Base-by-base conservation (phyloP, 2,329 filamentous ascomycete genomes). In the Tolypocladium cylindrosporum region DNA sequence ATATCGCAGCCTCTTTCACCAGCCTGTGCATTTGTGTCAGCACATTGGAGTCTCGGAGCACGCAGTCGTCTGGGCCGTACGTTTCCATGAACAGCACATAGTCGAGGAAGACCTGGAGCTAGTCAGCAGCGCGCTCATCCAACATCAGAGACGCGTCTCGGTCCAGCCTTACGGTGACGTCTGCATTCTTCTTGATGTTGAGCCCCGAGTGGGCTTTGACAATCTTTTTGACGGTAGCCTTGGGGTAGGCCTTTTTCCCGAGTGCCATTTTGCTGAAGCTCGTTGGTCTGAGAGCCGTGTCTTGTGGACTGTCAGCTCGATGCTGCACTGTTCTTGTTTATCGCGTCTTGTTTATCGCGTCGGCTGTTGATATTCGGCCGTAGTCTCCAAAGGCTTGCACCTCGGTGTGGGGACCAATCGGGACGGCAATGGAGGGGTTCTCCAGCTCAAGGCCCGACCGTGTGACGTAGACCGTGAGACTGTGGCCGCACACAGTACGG, bases 121-220 rank as follows among this genome's bases (percentile, higher is more conserved):
- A 9, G 63, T 74, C 56, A 72, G 67, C 54, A 40, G 43, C 57
- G 55, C 55, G 59, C 51, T 34, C 37, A 37, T 24, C 43, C 55
- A 48, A 58, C 57, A 58, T 61, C 63, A 58, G 63, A 58, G 62
- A 65, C 59, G 57, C 51, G 60, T 36, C 31, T 58, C 51, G 39
- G 55, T 52, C 66, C 21, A 37, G 41, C 14, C 82, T 60, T 74
- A 95, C 90, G 75, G 93, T 78, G 59, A 95, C 85, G 73, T 96
- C 92, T 37, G 86, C 88, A 72, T 94, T 92, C 73, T 91, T 94
- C 77, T 87, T 90, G 62, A 96, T 73, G 62, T 82, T 88, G 69
- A 87, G 85, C 62, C 89, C 88, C 10, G 90, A 88, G 72, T 96
- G 91, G 21, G 90, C 91, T 74, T 96, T 96, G 67, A 95, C 80